Evolutionary conservation across 2,329 filamentous ascomycete species (phyloP), one percentile per base, ranked within the genome.

Genomic region (Xylaria digitata): DNA sequence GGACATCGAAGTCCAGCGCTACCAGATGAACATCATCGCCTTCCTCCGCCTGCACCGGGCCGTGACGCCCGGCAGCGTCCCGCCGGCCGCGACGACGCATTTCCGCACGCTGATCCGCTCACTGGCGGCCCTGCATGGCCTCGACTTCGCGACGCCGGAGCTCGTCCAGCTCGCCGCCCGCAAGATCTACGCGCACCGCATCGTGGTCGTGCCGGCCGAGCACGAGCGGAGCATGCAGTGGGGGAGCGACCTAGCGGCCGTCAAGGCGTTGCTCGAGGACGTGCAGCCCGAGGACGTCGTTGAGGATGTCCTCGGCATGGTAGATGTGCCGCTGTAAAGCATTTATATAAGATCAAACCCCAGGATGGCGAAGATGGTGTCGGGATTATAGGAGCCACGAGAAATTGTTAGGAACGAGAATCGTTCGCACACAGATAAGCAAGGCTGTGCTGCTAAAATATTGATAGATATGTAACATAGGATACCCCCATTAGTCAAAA

Each of bases 191-290:
- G 85, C 91, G 19, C 96, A 99, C 80, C 90, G 94, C 8, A 89
- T 99, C 37, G 80, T 87, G 15, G 86, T 97, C 62, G 88, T 91
- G 15, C 40, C 66, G 15, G 86, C 92, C 0, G 86, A 88, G 68
- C 87, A 89, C 64, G 96, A 98, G 81, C 86, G 94, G 54, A 97
- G 94, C 77, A 86, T 97, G 82, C 93, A 97, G 78, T 99, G 96
- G 89, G 96, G 96, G 0, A 97, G 95, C 78, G 89, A 91, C 60
- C 72, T 91, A 0, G 84, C 86, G 34, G 91, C 92, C 3, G 87
- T 97, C 1, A 84, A 86, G 70, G 83, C 85, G 17, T 72, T 94
- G 55, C 80, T 97, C 2, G 87, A 90, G 37, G 86, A 82, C 6
- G 76, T 90, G 9, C 84, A 85, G 0, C 83, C 87, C 0, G 88